Conservation (phyloP, 1,139 yeast species). For the Debaryomyces sp. region DNA sequence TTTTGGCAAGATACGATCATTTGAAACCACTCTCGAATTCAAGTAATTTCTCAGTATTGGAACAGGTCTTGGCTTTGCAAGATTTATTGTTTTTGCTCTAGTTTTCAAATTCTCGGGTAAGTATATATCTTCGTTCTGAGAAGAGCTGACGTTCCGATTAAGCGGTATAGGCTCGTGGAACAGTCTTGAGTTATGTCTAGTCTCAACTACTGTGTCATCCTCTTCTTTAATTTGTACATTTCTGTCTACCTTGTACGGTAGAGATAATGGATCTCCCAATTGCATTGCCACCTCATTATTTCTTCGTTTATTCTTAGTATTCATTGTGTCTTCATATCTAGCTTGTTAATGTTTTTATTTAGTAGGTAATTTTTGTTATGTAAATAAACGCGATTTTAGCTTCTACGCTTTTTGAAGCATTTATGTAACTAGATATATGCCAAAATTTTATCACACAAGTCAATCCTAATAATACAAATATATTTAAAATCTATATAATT, state of each 20-base stretch:
- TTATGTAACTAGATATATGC: neutral
- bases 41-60: constrained; percentile 5
- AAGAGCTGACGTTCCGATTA: neutral
- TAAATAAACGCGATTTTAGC: constrained; percentile 9
- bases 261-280: constrained; percentile 41
- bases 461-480: neutral
- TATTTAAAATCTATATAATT: neutral
- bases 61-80: constrained; percentile 5
- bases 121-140: neutral
- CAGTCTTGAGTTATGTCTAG: constrained; percentile 9
- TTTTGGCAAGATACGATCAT: neutral
- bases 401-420: neutral
- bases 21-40: constrained; percentile 1
- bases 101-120: neutral
- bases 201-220: constrained; percentile 21
- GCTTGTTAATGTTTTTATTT: neutral
- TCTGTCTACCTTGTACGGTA: constrained; percentile 28
- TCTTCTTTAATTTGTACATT: constrained; percentile 15
- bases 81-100: constrained; percentile 1
- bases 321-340: constrained; percentile 6
- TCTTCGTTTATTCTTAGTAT: constrained; percentile 1
- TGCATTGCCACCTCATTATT: constrained; percentile 14
- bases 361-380: neutral
- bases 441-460: neutral
- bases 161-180: constrained; percentile 2